A percentile compares a stretch with the other conserved stretches of the same genome.
These are phyloP conservation scores for Combretum micranthum DNA, from an alignment of 345 rosid species.

Conservation along the genomic window DNA sequence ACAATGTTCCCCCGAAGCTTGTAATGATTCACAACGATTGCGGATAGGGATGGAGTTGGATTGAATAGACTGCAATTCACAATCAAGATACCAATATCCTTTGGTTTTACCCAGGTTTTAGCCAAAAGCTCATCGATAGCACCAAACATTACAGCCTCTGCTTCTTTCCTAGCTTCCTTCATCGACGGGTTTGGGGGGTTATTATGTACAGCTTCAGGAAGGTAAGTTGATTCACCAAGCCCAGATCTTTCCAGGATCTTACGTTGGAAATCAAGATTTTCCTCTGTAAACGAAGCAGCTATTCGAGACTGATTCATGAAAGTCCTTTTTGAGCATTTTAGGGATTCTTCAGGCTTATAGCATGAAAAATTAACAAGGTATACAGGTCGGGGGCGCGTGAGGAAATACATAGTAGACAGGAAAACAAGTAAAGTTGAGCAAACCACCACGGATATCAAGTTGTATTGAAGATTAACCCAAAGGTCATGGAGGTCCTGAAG, in stretches of 20 bases:
- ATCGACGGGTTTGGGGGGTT: slow-evolving; percentile 43
- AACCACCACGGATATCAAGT: slow-evolving; percentile 35
- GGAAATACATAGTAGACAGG: slow-evolving; percentile 30
- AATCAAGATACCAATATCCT: slow-evolving; percentile 47
- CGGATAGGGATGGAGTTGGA: slow-evolving; percentile 54
- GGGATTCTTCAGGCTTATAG: slow-evolving; percentile 39
- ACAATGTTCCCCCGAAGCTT: slow-evolving; percentile 51
- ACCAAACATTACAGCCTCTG: slow-evolving; percentile 52
- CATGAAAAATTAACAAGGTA: slow-evolving; percentile 47
- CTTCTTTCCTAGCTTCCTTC: slow-evolving; percentile 50
- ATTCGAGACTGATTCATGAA: slow-evolving; percentile 40
- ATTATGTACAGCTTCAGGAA: slow-evolving; percentile 44
- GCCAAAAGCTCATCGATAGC: slow-evolving; percentile 47
- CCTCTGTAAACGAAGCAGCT: slow-evolving; percentile 37
- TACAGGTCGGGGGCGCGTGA: slow-evolving; percentile 45
- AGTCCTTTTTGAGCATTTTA: slow-evolving; percentile 29
- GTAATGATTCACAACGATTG: slow-evolving; percentile 47
- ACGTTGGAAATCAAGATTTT: slow-evolving; percentile 45
- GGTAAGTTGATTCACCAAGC: slow-evolving; percentile 51
- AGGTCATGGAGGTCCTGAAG: slow-evolving; percentile 25
- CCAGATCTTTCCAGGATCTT: slow-evolving; percentile 50
- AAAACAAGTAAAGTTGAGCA: slow-evolving; percentile 42
- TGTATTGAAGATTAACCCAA: slow-evolving; percentile 45
- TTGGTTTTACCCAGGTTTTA: slow-evolving; percentile 35
- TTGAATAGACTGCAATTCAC: slow-evolving; percentile 56